Conservation (phyloP, 2,329 filamentous ascomycete genomes). For the Pseudogymnoascus destructans region DNA sequence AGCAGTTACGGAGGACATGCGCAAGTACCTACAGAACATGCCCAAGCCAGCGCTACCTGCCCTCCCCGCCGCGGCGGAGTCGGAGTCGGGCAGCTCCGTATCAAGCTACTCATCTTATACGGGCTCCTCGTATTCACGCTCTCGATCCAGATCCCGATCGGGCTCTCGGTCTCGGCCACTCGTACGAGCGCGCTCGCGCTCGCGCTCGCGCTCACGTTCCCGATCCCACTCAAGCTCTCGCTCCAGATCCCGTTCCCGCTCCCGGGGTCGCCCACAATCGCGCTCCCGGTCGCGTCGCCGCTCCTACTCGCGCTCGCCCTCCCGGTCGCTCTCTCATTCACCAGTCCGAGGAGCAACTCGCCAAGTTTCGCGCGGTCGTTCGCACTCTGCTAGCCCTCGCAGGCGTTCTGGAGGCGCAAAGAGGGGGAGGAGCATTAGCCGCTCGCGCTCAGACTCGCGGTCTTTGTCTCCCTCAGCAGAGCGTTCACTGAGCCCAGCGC, state of each 20-base stretch:
- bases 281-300: conserved; percentile 17
- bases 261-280: conserved; percentile 22
- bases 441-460: neutral
- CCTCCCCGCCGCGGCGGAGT: conserved; percentile 42
- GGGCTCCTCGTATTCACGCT: conserved; percentile 44
- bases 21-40: conserved; percentile 77
- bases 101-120: conserved; percentile 70
- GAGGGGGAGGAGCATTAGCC: conserved; percentile 9
- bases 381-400: conserved; percentile 14
- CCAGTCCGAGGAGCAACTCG: conserved; percentile 16
- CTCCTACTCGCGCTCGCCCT: conserved; percentile 15
- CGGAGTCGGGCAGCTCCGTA: conserved; percentile 50
- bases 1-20: conserved; percentile 85
- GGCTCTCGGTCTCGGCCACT: conserved; percentile 15
- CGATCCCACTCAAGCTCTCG: conserved; percentile 16
- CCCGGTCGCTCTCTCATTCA: conserved; percentile 11
- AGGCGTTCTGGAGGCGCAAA: conserved; percentile 9
- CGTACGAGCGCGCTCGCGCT: conserved; percentile 16
- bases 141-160: conserved; percentile 20
- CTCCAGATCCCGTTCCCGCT: conserved; percentile 16
- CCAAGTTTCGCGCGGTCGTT: neutral
- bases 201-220: conserved; percentile 15
- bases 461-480: neutral
- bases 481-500: neutral
- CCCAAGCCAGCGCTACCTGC: conserved; percentile 71